A percentile compares a stretch with the other conserved stretches of the same genome.
Evolutionary conservation across 1,284 basidiomycete genomes (phyloP).

Genomic region (Apiotrichum sp.): DNA sequence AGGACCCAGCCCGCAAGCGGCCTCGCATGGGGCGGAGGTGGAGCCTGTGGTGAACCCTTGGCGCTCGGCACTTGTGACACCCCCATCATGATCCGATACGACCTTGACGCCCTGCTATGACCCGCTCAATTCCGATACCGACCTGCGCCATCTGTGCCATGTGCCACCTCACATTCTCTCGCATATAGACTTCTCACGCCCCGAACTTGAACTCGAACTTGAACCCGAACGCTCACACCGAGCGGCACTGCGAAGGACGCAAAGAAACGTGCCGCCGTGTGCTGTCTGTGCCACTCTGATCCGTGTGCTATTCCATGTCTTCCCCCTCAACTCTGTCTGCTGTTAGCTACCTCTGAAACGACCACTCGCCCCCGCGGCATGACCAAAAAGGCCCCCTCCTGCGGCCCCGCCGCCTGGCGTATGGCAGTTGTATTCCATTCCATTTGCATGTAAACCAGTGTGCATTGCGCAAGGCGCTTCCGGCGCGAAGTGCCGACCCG

Average conservation of each 20-base stretch:
- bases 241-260: background rate
- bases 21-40: conserved; percentile 2
- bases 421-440: background rate
- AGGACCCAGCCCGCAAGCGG: background rate
- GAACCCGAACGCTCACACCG: too few relatives aligned
- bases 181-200: too few relatives aligned
- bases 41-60: conserved; percentile 6
- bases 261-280: background rate
- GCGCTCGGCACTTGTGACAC: background rate
- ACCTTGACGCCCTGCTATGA: too few relatives aligned
- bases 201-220: too few relatives aligned
- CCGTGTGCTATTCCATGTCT: background rate
- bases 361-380: background rate
- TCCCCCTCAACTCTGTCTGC: background rate
- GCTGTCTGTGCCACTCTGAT: too few relatives aligned
- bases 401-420: background rate
- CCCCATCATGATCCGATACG: too few relatives aligned
- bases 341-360: too few relatives aligned
- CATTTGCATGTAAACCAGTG: background rate
- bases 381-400: background rate
- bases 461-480: background rate
- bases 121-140: too few relatives aligned
- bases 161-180: too few relatives aligned
- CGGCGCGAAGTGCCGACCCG: too few relatives aligned
- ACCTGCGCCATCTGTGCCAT: too few relatives aligned